Base-by-base conservation (phyloP, 805 yeast species). In the Ogataea trehalophila region DNA sequence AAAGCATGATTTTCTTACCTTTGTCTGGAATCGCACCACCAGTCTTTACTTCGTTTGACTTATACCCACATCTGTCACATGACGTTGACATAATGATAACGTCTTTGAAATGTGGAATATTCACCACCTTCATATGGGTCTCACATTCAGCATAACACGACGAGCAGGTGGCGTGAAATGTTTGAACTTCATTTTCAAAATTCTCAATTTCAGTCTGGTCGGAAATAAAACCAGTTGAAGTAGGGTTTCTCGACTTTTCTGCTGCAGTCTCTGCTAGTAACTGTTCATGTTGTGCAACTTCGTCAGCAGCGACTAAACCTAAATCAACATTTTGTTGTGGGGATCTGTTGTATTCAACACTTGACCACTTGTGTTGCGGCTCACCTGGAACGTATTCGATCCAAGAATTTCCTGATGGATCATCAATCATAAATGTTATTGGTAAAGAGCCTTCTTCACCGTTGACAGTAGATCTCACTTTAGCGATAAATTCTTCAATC, bases 381-480 rank as follows among this genome's bases (percentile, higher is more conserved):
- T 89, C 96, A 50, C 87, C 91, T 17, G 97, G 97, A 50, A 79
- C 68, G 65, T 76, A 88, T 62, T 88, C 96, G 46, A 94, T 81
- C 96, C 97, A 94, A 5, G 98, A 92, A 71, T 94, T 94, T 15
- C 99, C 99, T 1, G 97, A 79, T 29, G 99, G 97, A 67, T 94
- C 99, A 66, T 91, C 96, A 11, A 89, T 70, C 22, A 76, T 73
- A 42, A 92, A 76, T 0, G 95, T 86, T 52, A 92, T 61, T 2
- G 98, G 98, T 45, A 87, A 67, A 17, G 79, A 75, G 33, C 78
- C 79, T 45, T 77, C 78, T 50, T 83, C 82, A 48, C 89, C 92
- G n/a, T 75, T 74, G 23, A 88, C 70, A 45, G 76, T 79, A 6
- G 75, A 67, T 54, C 73, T 68, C 35, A 92, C 83, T 60, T 79